Evolutionary conservation across 495 filamentous ascomycete species (phyloP).

Genomic region (Sporormia fimetaria): DNA sequence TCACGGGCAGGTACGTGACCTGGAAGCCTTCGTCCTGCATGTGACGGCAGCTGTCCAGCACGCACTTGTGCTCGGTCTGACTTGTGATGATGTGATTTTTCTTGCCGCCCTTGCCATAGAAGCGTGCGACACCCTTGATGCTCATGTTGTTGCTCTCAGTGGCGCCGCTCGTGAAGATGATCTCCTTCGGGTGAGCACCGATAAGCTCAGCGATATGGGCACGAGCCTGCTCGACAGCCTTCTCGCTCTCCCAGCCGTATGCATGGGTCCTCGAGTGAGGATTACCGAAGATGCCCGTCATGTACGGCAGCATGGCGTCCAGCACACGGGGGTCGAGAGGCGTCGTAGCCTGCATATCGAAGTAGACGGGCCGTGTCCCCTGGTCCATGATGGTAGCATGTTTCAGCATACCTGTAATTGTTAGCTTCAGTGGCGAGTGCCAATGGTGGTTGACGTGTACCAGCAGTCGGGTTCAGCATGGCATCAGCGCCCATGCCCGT

Average conservation of each 20-base stretch:
- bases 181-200: slow-evolving; percentile 92
- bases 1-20: slow-evolving; percentile 87
- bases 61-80: slow-evolving; percentile 98
- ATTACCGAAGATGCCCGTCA: slow-evolving; percentile 89
- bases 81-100: slow-evolving; percentile 97
- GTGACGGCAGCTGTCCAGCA: slow-evolving; percentile 92
- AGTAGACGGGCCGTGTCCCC: slow-evolving; percentile 87
- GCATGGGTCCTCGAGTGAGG: slow-evolving; percentile 96
- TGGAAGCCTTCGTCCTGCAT: slow-evolving; percentile 94
- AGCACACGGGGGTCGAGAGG: slow-evolving; percentile 87
- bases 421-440: slow-evolving; percentile 5
- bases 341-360: slow-evolving; percentile 99
- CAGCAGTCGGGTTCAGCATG: slow-evolving; percentile 70
- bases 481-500: slow-evolving; percentile 50
- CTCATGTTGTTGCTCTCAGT: slow-evolving; percentile 99
- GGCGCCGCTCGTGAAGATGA: slow-evolving; percentile 95
- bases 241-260: slow-evolving; percentile 97
- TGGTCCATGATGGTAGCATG: slow-evolving; percentile 90
- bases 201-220: slow-evolving; percentile 74
- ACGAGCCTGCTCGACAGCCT: slow-evolving; percentile 77
- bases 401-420: slow-evolving; percentile 59
- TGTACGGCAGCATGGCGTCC: slow-evolving; percentile 92
- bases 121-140: slow-evolving; percentile 92
- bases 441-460: slow-evolving; percentile 26
- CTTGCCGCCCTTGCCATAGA: slow-evolving; percentile 84